phyloP scores from a whole-genome alignment of 495 filamentous ascomycete genomes.

The Penicillium salamii region DNA sequence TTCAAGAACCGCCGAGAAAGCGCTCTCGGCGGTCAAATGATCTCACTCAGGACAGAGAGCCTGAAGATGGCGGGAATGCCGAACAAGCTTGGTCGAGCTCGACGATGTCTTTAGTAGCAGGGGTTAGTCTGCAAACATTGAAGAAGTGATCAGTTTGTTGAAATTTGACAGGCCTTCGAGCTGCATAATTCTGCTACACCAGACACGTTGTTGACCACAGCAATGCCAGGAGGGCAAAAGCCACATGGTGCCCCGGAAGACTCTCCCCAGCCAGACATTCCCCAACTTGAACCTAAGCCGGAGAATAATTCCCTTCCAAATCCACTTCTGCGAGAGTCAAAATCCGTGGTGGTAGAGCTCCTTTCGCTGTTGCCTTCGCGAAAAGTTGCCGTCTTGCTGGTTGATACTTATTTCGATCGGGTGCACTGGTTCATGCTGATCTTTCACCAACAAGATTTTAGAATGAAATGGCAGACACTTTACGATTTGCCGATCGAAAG shows the following conservation, averaged over 20 bases:
- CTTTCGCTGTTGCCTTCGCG: constrained; percentile 15
- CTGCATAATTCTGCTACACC: constrained; percentile 19
- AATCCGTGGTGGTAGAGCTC: constrained; percentile 9
- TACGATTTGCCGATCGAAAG: constrained; percentile 10
- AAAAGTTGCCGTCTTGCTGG: constrained; percentile 23
- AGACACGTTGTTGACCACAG: constrained; percentile 12
- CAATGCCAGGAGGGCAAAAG: constrained; percentile 20
- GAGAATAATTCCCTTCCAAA: not conserved
- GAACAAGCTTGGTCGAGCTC: constrained; percentile 18
- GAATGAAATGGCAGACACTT: constrained; percentile 23
- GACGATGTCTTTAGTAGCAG: constrained; percentile 27
- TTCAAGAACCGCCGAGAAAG: not conserved
- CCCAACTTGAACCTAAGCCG: too few species aligned
- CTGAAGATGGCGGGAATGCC: not conserved
- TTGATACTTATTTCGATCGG: constrained; percentile 37
- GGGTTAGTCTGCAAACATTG: constrained; percentile 10
- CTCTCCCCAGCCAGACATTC: too few species aligned
- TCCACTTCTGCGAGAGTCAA: not conserved
- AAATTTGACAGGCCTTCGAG: constrained; percentile 17
- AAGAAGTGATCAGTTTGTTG: not conserved
- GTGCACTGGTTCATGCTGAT: constrained; percentile 41
- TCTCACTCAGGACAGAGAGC: not conserved
- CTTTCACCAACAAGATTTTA: constrained; percentile 36
- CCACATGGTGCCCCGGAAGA: not conserved
- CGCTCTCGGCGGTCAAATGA: not conserved